phyloP scores from a whole-genome alignment of 345 rosid species.

The Zanthoxylum bungeanum region DNA sequence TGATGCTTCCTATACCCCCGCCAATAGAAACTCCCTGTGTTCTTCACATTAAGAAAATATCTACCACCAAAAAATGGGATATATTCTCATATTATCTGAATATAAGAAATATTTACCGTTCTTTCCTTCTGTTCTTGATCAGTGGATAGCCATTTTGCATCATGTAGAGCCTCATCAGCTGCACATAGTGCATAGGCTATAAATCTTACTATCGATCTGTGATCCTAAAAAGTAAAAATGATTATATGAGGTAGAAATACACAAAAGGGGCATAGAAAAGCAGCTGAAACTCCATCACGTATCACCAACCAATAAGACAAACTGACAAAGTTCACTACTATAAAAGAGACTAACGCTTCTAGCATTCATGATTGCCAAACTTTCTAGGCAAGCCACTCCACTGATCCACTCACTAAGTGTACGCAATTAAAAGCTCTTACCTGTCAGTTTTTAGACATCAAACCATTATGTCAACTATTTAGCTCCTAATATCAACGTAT shows the following conservation, averaged over 20 bases:
- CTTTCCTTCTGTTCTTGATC: conserved; percentile 69
- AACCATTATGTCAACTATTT: not conserved
- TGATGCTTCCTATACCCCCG: conserved; percentile 91
- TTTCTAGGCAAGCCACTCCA: not conserved
- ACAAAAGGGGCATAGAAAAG: not conserved
- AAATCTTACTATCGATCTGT: conserved; percentile 70
- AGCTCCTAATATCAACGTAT: not conserved
- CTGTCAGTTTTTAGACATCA: not conserved
- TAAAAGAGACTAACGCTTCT: not conserved
- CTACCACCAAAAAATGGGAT: not conserved
- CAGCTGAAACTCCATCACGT: not conserved
- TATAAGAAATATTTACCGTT: conserved; percentile 48
- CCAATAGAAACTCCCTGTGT: conserved; percentile 95
- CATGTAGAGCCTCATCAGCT: conserved; percentile 83
- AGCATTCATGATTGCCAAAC: not conserved
- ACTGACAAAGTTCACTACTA: not conserved
- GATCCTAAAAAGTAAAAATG: conserved; percentile 41
- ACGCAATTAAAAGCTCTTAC: not conserved
- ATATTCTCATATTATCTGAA: not conserved
- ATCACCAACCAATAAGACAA: not conserved
- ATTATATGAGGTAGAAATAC: not conserved
- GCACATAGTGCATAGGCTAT: conserved; percentile 93
- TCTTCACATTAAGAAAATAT: not conserved
- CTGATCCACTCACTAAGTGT: too few species aligned
- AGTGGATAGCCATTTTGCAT: conserved; percentile 78